These are phyloP conservation scores for Ceratobasidium sp. DNA, from an alignment of 1,284 basidiomycete genomes.

Conservation along the genomic window DNA sequence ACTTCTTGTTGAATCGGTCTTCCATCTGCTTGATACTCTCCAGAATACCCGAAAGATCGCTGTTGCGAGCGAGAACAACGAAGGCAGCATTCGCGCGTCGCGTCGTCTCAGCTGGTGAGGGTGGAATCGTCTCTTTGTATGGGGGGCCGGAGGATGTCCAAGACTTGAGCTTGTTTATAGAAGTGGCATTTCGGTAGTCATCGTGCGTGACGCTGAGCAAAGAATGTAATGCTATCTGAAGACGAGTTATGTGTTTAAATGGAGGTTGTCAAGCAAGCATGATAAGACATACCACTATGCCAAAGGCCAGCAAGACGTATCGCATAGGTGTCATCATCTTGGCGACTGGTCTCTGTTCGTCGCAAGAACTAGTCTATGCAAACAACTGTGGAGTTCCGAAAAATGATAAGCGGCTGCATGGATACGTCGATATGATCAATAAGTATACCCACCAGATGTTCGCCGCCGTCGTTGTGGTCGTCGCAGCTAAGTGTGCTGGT, in stretches of 20 bases:
- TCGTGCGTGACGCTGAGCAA: constrained; percentile 59
- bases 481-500: no score
- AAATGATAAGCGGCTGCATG: no score
- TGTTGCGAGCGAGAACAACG: constrained; percentile 87
- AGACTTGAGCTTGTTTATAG: constrained; percentile 51
- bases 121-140: constrained; percentile 46
- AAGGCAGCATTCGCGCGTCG: constrained; percentile 87
- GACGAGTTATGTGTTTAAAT: not conserved
- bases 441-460: no score
- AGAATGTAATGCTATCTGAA: constrained; percentile 57
- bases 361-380: no score
- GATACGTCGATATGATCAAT: no score
- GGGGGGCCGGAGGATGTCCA: constrained; percentile 37
- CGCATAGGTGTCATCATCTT: constrained; percentile 75
- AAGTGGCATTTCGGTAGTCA: constrained; percentile 58
- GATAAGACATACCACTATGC: constrained; percentile 68
- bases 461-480: no score
- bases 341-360: no score
- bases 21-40: constrained; percentile 83
- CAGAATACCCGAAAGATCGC: constrained; percentile 80
- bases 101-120: constrained; percentile 42
- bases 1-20: constrained; percentile 88
- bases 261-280: not conserved
- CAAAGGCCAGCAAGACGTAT: constrained; percentile 76
- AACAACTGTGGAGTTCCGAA: no score